Percentiles rank a stretch among this genome's conserved stretches.
These are phyloP conservation scores for Amanita subjunquillea DNA, from an alignment of 768 basidiomycete genomes.

Conservation along the genomic window DNA sequence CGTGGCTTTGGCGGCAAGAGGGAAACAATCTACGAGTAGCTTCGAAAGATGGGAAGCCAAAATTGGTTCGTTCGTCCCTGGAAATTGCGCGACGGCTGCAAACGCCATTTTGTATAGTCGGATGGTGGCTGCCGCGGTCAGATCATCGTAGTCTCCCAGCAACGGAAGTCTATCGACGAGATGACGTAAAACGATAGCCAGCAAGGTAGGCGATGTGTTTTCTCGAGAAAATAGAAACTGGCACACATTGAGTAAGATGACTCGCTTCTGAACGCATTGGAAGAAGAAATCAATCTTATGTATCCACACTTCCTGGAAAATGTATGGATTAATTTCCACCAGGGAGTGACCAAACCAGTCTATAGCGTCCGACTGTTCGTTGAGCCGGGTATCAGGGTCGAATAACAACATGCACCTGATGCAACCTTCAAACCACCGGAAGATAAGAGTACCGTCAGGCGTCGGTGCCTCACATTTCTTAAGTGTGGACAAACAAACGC, in stretches of 20 bases:
- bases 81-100: conserved; percentile 67
- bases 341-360: conserved; percentile 78
- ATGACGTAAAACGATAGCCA: conserved; percentile 83
- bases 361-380: conserved; percentile 60
- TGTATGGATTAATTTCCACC: conserved; percentile 77
- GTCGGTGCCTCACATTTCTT: conserved; percentile 71
- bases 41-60: conserved; percentile 89
- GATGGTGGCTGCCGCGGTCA: conserved; percentile 74
- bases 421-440: conserved; percentile 78
- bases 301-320: conserved; percentile 96
- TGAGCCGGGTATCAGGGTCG: conserved; percentile 57
- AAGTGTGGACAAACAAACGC: conserved; percentile 64
- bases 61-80: conserved; percentile 77
- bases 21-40: conserved; percentile 93
- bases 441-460: conserved; percentile 81
- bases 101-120: conserved; percentile 96
- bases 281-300: conserved; percentile 89
- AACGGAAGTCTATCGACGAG: conserved; percentile 73
- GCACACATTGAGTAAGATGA: conserved; percentile 73
- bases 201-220: conserved; percentile 63
- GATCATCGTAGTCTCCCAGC: conserved; percentile 79
- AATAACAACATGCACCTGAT: conserved; percentile 80
- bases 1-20: conserved; percentile 82
- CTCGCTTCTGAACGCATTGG: conserved; percentile 64
- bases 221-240: conserved; percentile 79